Percentiles rank a stretch among this genome's conserved stretches.
Conservation (phyloP, 495 filamentous ascomycete species). For the Corynascus novoguineensis region DNA sequence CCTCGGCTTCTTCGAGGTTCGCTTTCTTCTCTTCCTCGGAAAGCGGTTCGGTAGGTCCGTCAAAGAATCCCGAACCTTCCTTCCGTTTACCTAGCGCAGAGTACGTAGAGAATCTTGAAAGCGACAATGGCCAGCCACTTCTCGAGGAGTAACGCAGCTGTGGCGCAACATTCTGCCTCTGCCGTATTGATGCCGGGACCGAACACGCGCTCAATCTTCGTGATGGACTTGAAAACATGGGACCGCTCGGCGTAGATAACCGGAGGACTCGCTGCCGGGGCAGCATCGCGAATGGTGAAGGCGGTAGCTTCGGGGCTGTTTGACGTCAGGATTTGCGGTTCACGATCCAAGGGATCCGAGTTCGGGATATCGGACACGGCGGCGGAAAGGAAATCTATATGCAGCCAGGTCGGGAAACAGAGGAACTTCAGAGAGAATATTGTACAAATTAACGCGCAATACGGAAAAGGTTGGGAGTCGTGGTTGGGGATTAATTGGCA, state of each 20-base stretch:
- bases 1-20: constrained; percentile 38
- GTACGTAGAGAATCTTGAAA: constrained; percentile 39
- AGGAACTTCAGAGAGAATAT: constrained; percentile 2
- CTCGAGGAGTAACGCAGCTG: constrained; percentile 15
- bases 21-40: constrained; percentile 47
- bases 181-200: constrained; percentile 12
- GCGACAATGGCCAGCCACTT: constrained; percentile 15
- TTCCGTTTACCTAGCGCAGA: constrained; percentile 36
- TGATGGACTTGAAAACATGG: constrained; percentile 13
- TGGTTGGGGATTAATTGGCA: constrained; percentile 13
- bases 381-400: background rate
- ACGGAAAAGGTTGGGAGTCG: background rate
- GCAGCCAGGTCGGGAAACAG: background rate
- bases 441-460: constrained; percentile 15
- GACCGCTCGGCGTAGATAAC: constrained; percentile 21
- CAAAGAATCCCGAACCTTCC: constrained; percentile 43
- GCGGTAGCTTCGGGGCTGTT: constrained; percentile 8
- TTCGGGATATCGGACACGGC: background rate
- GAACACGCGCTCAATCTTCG: constrained; percentile 17
- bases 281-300: constrained; percentile 25
- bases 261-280: constrained; percentile 30
- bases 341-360: background rate
- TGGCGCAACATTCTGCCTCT: constrained; percentile 12
- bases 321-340: constrained; percentile 24
- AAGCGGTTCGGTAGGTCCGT: constrained; percentile 37